phyloP scores from a whole-genome alignment of 352 stramenopile genomes.

The Globisporangium abappressorium region DNA sequence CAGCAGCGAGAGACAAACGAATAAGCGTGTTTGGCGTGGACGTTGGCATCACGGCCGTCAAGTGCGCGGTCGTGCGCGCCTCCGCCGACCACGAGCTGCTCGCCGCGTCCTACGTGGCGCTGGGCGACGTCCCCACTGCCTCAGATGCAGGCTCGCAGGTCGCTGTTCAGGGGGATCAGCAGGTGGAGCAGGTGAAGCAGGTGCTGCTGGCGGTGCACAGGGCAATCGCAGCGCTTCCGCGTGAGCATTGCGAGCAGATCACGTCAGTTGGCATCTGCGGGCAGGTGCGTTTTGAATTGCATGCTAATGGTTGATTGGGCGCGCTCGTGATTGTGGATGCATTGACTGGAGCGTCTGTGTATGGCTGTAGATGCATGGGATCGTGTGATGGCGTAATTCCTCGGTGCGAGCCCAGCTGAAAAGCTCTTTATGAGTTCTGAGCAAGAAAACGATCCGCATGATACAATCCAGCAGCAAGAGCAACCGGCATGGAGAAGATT shows the following conservation, averaged over 20 bases:
- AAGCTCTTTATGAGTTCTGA: constrained; percentile 22
- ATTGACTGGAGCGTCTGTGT: not conserved
- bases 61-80: constrained; percentile 56
- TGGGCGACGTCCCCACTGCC: constrained; percentile 26
- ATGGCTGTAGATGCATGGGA: constrained; percentile 70
- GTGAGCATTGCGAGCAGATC: constrained; percentile 21
- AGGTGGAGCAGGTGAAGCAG: constrained; percentile 48
- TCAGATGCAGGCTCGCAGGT: constrained; percentile 6
- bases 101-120: constrained; percentile 30
- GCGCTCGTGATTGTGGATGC: not conserved
- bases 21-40: constrained; percentile 51
- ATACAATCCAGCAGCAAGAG: not conserved
- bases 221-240: constrained; percentile 33
- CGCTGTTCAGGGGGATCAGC: constrained; percentile 28
- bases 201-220: constrained; percentile 42
- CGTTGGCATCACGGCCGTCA: constrained; percentile 76
- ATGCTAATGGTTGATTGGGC: no score
- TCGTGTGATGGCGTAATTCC: constrained; percentile 72
- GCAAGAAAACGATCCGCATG: not conserved
- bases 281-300: constrained; percentile 28
- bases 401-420: constrained; percentile 27
- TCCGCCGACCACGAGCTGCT: constrained; percentile 23
- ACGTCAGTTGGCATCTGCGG: constrained; percentile 65
- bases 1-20: not conserved
- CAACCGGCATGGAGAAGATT: constrained; percentile 52